These are phyloP conservation scores for Ambrosiella xylebori DNA, from an alignment of 2,329 filamentous ascomycete genomes.

Conservation along the genomic window DNA sequence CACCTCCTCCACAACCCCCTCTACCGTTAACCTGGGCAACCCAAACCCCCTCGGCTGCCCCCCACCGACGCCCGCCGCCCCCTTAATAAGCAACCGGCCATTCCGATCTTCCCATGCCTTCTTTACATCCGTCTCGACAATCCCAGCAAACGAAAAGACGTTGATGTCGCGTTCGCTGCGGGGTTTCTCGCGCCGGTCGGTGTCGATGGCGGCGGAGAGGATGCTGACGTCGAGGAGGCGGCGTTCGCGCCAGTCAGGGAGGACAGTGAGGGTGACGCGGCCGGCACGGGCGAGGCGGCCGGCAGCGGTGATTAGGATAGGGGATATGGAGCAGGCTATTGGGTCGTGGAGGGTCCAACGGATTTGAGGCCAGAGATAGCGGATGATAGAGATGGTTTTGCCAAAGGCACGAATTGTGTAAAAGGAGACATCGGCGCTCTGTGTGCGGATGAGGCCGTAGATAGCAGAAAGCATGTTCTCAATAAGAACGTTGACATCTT, in stretches of 20 bases:
- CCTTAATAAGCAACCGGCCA: constrained; percentile 15
- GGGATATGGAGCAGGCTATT: too few relatives aligned
- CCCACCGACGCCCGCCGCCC: constrained; percentile 9
- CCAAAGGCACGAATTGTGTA: background rate
- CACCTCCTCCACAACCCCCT: background rate
- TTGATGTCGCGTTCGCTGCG: constrained; percentile 20
- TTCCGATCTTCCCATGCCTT: constrained; percentile 14
- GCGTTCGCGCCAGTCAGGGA: background rate
- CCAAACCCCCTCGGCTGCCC: constrained; percentile 4
- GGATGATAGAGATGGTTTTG: background rate
- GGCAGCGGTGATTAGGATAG: too few relatives aligned
- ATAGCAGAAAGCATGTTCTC: background rate
- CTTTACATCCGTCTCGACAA: constrained; percentile 18
- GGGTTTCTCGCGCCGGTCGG: constrained; percentile 23
- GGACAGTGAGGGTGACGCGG: too few relatives aligned
- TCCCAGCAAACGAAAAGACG: constrained; percentile 20
- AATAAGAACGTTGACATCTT: background rate
- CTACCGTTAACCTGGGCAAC: background rate
- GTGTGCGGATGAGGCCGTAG: constrained; percentile 6
- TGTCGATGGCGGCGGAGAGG: constrained; percentile 17
- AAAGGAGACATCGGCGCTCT: background rate
- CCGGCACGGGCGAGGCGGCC: too few relatives aligned
- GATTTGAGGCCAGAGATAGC: background rate
- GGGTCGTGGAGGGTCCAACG: background rate
- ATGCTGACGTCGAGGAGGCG: background rate